Evolutionary conservation across 441 rosid species (phyloP), one percentile per base, ranked within the genome.

Genomic region (Adansonia grandidieri): DNA sequence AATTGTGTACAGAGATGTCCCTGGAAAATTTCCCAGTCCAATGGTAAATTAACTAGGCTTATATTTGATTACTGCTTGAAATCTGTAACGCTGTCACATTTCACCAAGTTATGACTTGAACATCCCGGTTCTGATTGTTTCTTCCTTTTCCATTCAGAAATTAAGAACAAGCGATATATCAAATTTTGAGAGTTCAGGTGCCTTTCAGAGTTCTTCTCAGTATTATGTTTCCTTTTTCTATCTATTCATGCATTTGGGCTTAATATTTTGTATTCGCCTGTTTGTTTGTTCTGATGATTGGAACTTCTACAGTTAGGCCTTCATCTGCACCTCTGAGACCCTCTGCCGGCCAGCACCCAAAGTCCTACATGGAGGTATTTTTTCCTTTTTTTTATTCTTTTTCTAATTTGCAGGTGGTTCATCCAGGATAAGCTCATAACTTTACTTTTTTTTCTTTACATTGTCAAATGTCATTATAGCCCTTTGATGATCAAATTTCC

Each of bases 331-430:
- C 82, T 63, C 22, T 6, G 44, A 13, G 19, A 51, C 42, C 64
- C 5, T 74, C 57, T 68, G 56, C 56, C 20, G 71, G 75, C 48
- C 82, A 60, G 68, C 63, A 62, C 22, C 77, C 73, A 6, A 80
- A 44, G 58, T 76, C 82, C 42, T 76, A 13, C 56, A 28, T 76
- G 77, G 74, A 80, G 73, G 63, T 80, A 80, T 47, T 67, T 45
- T 37, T 28, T 15, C 22, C 37, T 17, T 6, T 9, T 51, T 24
- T 53, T 48, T n/a, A n/a, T 68, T 22, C 6, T 6, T 20, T 19
- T 5, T n/a, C 20, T n/a, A 65, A 1, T 40, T 8, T 42, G 17
- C 13, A 5, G 24, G 20, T 68, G 40, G 56, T 13, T 69, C 37
- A 11, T 28, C n/a, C 4, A 2, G 75, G 62, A 13, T 24, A 20